phyloP scores from a whole-genome alignment of 2,329 filamentous ascomycete genomes.

The Phyllosticta citribraziliensis region DNA sequence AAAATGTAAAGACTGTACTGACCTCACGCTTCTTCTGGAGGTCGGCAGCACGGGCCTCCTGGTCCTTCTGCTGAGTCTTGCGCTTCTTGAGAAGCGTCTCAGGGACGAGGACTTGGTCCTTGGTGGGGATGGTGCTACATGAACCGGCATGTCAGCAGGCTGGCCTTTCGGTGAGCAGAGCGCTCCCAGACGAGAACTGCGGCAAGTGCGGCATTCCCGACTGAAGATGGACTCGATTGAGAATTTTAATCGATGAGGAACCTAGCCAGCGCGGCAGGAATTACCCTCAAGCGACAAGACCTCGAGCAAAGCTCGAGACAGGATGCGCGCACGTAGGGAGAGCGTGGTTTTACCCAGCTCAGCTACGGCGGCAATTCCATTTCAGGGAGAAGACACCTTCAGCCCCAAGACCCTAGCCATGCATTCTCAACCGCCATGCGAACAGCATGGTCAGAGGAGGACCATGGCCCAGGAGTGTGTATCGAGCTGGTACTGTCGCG shows the following conservation, averaged over 20 bases:
- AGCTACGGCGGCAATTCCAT: conserved; percentile 37
- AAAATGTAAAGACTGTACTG: conserved; percentile 28
- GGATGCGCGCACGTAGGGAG: conserved; percentile 33
- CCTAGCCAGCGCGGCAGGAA: conserved; percentile 12
- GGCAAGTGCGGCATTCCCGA: conserved; percentile 87
- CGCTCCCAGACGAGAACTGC: conserved; percentile 89
- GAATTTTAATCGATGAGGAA: conserved; percentile 69
- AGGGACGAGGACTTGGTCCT: conserved; percentile 92
- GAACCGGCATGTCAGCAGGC: conserved; percentile 43
- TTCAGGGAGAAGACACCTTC: conserved; percentile 70
- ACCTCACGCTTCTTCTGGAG: conserved; percentile 86
- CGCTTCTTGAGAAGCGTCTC: conserved; percentile 99
- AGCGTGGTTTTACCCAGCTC: conserved; percentile 5
- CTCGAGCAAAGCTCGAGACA: conserved; percentile 48
- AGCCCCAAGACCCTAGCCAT: conserved; percentile 66
- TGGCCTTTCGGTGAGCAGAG: conserved; percentile 44
- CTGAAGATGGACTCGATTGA: conserved; percentile 66
- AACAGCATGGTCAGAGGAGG: conserved; percentile 32
- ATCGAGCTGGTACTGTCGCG: conserved; percentile 62
- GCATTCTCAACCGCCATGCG: conserved; percentile 41
- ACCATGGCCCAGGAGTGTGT: conserved; percentile 46
- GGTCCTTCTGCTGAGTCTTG: conserved; percentile 99
- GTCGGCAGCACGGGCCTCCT: conserved; percentile 74
- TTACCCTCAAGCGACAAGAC: conserved; percentile 67
- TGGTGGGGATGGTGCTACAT: conserved; percentile 76